Conservation (phyloP, 306 rosid genomes). For the Rubus parviflorus region DNA sequence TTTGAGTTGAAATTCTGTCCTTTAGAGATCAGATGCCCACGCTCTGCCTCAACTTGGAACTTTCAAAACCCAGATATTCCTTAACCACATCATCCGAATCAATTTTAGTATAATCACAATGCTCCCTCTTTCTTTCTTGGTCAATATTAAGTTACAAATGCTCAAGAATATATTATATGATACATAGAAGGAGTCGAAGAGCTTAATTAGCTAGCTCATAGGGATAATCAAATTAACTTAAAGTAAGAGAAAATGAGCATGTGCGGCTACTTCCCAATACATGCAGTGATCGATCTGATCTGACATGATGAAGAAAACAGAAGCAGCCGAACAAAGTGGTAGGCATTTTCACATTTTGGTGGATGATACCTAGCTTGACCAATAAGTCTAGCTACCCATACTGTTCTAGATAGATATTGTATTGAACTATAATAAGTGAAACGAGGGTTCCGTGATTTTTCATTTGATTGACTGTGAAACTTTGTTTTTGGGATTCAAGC, state of each 20-base stretch:
- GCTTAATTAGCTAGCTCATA: not conserved
- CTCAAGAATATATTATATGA: not conserved
- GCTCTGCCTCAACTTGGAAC: conserved; percentile 11
- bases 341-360: not conserved
- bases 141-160: not conserved
- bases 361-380: not conserved
- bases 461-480: no score
- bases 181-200: not conserved
- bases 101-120: not conserved
- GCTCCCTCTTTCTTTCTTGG: not conserved
- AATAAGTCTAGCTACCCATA: not conserved
- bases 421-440: no score
- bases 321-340: not conserved
- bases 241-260: not conserved
- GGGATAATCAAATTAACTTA: not conserved
- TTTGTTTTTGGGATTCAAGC: no score
- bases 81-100: not conserved
- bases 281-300: not conserved
- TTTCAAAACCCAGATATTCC: conserved; percentile 17
- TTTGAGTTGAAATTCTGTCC: conserved; percentile 8
- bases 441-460: no score
- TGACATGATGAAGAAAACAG: not conserved
- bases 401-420: not conserved
- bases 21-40: conserved; percentile 1
- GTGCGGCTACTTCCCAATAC: not conserved